phyloP scores from a whole-genome alignment of 2,329 filamentous ascomycete genomes.

The Beauveria sp. region DNA sequence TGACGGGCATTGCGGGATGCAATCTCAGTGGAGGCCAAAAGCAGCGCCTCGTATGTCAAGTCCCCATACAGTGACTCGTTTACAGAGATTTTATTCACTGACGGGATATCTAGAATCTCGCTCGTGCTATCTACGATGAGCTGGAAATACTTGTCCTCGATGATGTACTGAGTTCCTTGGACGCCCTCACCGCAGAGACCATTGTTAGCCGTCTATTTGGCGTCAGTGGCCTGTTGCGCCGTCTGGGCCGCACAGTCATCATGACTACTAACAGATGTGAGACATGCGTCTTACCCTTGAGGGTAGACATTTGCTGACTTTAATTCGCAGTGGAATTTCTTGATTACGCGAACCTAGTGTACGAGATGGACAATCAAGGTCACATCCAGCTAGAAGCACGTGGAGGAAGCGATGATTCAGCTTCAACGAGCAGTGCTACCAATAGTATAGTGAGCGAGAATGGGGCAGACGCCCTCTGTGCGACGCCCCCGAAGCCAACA shows the following conservation, averaged over 20 bases:
- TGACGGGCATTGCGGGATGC: neutral
- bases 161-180: constrained; percentile 2
- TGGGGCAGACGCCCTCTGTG: no score
- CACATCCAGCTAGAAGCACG: no score
- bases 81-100: neutral
- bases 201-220: neutral
- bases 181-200: neutral
- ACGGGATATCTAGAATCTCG: neutral
- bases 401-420: no score
- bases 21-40: constrained; percentile 9
- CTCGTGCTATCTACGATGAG: neutral
- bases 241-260: neutral
- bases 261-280: constrained; percentile 6
- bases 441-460: no score
- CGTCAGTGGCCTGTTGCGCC: neutral
- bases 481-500: no score
- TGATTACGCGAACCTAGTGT: no score
- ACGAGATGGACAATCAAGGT: no score
- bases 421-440: no score
- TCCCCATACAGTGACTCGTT: neutral
- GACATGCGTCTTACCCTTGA: neutral
- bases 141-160: neutral
- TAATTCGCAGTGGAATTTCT: no score
- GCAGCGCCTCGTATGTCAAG: constrained; percentile 5
- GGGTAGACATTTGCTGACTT: neutral